These are phyloP conservation scores for Chaetomiaceae sp. DNA, from an alignment of 2,329 filamentous ascomycete species.

Conservation along the genomic window DNA sequence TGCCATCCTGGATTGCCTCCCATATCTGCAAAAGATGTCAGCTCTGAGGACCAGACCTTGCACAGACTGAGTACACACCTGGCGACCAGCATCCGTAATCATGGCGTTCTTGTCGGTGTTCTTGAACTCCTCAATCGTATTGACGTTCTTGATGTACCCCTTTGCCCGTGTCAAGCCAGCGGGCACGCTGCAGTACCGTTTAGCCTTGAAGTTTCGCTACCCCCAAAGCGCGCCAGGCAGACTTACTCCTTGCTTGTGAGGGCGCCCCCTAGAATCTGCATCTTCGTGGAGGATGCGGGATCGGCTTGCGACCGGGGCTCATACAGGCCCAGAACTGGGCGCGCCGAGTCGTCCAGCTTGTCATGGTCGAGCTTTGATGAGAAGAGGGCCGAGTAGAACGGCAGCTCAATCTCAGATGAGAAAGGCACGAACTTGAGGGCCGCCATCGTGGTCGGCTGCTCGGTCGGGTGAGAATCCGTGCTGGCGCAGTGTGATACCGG, in stretches of 20 bases:
- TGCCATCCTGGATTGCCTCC: constrained; percentile 95
- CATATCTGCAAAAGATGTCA: constrained; percentile 64
- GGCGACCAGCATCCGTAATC: constrained; percentile 72
- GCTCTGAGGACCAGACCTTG: constrained; percentile 16
- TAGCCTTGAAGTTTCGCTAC: constrained; percentile 1
- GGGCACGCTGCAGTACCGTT: constrained; percentile 50
- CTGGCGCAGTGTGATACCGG: background rate
- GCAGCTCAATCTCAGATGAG: constrained; percentile 88
- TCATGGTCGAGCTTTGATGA: constrained; percentile 93
- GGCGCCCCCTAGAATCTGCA: constrained; percentile 86
- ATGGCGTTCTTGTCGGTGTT: constrained; percentile 74
- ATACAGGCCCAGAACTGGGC: constrained; percentile 81
- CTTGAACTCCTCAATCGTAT: constrained; percentile 91
- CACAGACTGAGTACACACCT: constrained; percentile 45
- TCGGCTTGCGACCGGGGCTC: constrained; percentile 70
- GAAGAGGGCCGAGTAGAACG: constrained; percentile 91
- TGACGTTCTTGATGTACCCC: constrained; percentile 91
- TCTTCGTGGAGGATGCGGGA: constrained; percentile 72
- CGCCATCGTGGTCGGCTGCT: constrained; percentile 38
- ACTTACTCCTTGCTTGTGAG: constrained; percentile 77
- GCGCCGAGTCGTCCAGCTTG: constrained; percentile 90
- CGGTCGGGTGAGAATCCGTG: background rate
- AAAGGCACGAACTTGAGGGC: constrained; percentile 74
- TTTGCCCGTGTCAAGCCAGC: constrained; percentile 74
- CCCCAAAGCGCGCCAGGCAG: background rate